These are phyloP conservation scores for Botrytis fabae DNA, from an alignment of 2,329 filamentous ascomycete species.

Conservation along the genomic window DNA sequence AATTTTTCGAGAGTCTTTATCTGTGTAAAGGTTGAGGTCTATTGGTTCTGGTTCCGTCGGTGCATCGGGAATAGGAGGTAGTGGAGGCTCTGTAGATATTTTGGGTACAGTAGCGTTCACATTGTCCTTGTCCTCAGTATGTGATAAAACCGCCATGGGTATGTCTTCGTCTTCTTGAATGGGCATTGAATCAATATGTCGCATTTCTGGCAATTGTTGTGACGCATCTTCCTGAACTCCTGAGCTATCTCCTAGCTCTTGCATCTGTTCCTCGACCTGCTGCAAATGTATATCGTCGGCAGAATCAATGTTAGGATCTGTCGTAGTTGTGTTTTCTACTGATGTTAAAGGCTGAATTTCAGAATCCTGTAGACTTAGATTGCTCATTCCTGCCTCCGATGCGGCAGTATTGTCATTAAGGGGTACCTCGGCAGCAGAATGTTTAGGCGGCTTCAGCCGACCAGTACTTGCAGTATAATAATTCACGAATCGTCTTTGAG, in stretches of 20 bases:
- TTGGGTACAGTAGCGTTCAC: background rate
- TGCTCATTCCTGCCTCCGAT: constrained; percentile 31
- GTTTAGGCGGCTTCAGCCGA: constrained; percentile 55
- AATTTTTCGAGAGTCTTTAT: constrained; percentile 66
- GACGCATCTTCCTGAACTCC: constrained; percentile 33
- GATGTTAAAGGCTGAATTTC: constrained; percentile 42
- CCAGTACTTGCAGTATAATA: constrained; percentile 89
- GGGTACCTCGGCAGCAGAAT: constrained; percentile 26
- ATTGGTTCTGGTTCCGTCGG: constrained; percentile 57
- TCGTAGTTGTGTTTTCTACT: constrained; percentile 39
- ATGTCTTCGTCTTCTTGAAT: constrained; percentile 39
- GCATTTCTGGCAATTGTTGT: constrained; percentile 38
- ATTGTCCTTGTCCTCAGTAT: background rate
- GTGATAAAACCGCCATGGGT: background rate
- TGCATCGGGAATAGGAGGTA: constrained; percentile 51
- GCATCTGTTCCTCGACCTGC: constrained; percentile 37
- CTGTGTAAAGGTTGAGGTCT: constrained; percentile 58
- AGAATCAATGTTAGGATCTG: background rate
- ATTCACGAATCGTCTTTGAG: constrained; percentile 76
- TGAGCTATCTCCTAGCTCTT: constrained; percentile 35
- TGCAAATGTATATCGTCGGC: constrained; percentile 44
- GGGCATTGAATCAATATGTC: constrained; percentile 46
- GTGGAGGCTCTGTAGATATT: constrained; percentile 42
- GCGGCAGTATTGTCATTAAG: constrained; percentile 28
- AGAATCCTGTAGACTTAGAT: constrained; percentile 30